Evolutionary conservation across 106 monocot genomes (phyloP).

Genomic region (Amphibolis antarctica): DNA sequence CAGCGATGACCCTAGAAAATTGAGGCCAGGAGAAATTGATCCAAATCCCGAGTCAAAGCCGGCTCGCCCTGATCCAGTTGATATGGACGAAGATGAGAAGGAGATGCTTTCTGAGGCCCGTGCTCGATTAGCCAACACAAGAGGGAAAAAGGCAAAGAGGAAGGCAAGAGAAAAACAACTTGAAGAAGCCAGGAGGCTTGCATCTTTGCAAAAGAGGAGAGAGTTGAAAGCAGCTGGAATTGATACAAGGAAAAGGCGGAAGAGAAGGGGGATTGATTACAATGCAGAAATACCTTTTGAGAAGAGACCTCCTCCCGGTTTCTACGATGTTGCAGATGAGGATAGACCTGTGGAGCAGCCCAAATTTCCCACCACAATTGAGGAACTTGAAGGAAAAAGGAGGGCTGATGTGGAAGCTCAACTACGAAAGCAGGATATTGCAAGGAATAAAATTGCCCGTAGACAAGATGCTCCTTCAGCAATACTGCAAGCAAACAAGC

Average conservation of each 20-base stretch:
- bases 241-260: slow-evolving; percentile 65
- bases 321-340: slow-evolving; percentile 73
- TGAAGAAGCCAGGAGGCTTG: slow-evolving; percentile 95
- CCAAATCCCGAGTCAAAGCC: slow-evolving; percentile 98
- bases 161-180: slow-evolving; percentile 98
- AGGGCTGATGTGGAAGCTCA: slow-evolving; percentile 83
- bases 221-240: slow-evolving; percentile 98
- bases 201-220: slow-evolving; percentile 89
- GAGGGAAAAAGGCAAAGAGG: slow-evolving; percentile 95
- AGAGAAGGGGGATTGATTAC: slow-evolving; percentile 93
- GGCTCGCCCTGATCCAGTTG: slow-evolving; percentile 95
- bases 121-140: slow-evolving; percentile 88
- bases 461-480: slow-evolving; percentile 92
- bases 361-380: slow-evolving; percentile 89
- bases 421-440: slow-evolving; percentile 84
- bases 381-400: slow-evolving; percentile 92
- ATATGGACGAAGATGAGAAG: slow-evolving; percentile 99
- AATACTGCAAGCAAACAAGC: slow-evolving; percentile 85
- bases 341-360: slow-evolving; percentile 45
- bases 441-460: slow-evolving; percentile 84
- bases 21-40: slow-evolving; percentile 95
- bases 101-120: slow-evolving; percentile 99
- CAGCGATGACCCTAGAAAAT: slow-evolving; percentile 77
- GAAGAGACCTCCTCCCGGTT: slow-evolving; percentile 94
- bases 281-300: slow-evolving; percentile 99